Conservation (phyloP, 202 grass and related monocot species). For the Alloteropsis angusta region DNA sequence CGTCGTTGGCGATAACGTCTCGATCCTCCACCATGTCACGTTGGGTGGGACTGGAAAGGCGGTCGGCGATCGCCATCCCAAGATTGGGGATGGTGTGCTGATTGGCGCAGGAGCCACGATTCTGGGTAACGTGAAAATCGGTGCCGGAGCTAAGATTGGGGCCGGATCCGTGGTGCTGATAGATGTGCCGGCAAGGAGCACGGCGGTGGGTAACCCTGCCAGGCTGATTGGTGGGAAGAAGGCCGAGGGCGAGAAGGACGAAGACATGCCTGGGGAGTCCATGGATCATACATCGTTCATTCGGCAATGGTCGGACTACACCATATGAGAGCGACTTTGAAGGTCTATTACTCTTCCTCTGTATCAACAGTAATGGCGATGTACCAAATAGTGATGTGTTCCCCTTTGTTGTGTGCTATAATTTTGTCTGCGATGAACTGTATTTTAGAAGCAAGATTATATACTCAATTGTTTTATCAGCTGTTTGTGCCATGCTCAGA, state of each 20-base stretch:
- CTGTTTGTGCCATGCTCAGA: background rate
- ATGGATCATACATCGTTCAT: slow-evolving; percentile 99
- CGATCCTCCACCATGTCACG: slow-evolving; percentile 91
- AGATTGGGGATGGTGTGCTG: slow-evolving; percentile 72
- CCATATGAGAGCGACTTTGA: slow-evolving; percentile 30
- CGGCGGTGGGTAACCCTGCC: slow-evolving; percentile 80
- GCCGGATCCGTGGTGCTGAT: slow-evolving; percentile 79
- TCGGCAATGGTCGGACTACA: slow-evolving; percentile 79
- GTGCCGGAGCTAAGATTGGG: slow-evolving; percentile 81
- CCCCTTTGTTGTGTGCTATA: background rate
- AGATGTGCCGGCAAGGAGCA: slow-evolving; percentile 61
- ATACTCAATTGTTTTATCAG: slow-evolving; percentile 10
- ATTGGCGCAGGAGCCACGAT: slow-evolving; percentile 86
- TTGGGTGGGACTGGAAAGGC: slow-evolving; percentile 85
- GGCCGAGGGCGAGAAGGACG: slow-evolving; percentile 23
- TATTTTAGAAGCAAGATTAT: slow-evolving; percentile 2
- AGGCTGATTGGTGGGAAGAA: slow-evolving; percentile 52
- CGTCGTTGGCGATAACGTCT: slow-evolving; percentile 76
- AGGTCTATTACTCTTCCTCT: slow-evolving; percentile 33
- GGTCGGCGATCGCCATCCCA: slow-evolving; percentile 73
- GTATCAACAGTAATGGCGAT: background rate
- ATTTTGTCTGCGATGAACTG: background rate
- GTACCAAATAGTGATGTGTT: slow-evolving; percentile 8
- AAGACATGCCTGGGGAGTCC: slow-evolving; percentile 68
- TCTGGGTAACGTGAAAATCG: slow-evolving; percentile 77